Percentiles rank a stretch among this genome's conserved stretches.
Evolutionary conservation across 1,139 yeast species (phyloP).

Genomic region (Scheffersomyces parashehatae): DNA sequence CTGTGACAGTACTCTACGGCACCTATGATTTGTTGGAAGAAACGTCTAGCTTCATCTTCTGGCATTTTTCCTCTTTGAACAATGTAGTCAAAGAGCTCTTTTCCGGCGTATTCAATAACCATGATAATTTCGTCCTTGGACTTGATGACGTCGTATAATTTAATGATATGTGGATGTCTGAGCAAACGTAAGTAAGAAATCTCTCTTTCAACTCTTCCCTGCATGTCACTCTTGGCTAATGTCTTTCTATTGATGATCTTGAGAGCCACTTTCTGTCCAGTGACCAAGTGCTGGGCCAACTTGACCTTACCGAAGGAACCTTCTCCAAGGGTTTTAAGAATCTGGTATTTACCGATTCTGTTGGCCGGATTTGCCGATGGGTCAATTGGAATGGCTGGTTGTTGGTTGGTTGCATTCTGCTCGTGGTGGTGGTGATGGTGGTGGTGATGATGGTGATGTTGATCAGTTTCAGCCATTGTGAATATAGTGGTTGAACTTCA

Average conservation of each 20-base stretch:
- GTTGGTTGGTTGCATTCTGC: conserved; percentile 6
- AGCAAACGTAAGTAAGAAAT: conserved; percentile 84
- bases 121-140: conserved; percentile 94
- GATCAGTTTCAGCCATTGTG: conserved; percentile 7
- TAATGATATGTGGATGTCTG: conserved; percentile 96
- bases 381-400: conserved; percentile 19
- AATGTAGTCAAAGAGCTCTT: conserved; percentile 92
- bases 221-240: conserved; percentile 95
- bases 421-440: conserved; percentile 10
- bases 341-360: conserved; percentile 89
- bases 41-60: conserved; percentile 90
- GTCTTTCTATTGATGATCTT: conserved; percentile 94
- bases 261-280: conserved; percentile 92
- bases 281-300: conserved; percentile 87
- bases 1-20: conserved; percentile 98
- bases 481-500: no score
- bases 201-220: conserved; percentile 93
- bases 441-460: conserved; percentile 17
- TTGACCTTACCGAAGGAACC: conserved; percentile 98
- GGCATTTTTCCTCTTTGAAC: conserved; percentile 95
- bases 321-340: conserved; percentile 92
- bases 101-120: conserved; percentile 98
- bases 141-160: conserved; percentile 93
- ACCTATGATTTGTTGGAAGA: conserved; percentile 95
- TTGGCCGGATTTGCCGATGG: conserved; percentile 40